Conservation (phyloP, 75 land plant genomes). For the Chamaecyparis obtusa region DNA sequence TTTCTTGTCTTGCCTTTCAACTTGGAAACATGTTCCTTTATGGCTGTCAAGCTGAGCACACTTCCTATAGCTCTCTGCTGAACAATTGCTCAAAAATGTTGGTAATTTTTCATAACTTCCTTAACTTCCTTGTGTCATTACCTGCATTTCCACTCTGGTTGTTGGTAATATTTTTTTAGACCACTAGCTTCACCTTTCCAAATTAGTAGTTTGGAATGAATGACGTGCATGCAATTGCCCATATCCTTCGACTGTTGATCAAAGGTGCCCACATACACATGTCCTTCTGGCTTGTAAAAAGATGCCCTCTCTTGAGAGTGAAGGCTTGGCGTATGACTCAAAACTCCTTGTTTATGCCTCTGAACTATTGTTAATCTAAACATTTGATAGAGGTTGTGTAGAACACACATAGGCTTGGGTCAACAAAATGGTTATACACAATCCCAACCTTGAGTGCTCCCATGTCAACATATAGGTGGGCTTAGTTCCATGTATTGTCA, state of each 20-base stretch:
- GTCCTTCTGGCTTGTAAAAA: background rate
- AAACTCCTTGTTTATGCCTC: background rate
- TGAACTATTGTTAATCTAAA: background rate
- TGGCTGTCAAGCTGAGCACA: background rate
- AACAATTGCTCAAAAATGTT: background rate
- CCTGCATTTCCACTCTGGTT: background rate
- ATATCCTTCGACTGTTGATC: background rate
- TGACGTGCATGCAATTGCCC: background rate
- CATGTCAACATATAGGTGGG: background rate
- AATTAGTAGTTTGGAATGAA: background rate
- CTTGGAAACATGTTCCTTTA: background rate
- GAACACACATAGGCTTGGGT: background rate
- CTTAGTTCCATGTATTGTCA: background rate
- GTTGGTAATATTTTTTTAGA: background rate
- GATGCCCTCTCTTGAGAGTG: background rate
- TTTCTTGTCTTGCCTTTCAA: background rate
- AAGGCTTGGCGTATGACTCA: background rate
- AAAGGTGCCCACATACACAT: background rate
- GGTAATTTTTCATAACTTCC: background rate
- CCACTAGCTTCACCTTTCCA: background rate
- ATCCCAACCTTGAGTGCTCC: background rate
- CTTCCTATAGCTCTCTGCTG: background rate
- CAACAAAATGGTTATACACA: background rate
- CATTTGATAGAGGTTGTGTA: background rate
- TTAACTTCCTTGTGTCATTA: background rate